Base-by-base conservation (phyloP, 2,329 filamentous ascomycete genomes). In the Diplodia corticola region DNA sequence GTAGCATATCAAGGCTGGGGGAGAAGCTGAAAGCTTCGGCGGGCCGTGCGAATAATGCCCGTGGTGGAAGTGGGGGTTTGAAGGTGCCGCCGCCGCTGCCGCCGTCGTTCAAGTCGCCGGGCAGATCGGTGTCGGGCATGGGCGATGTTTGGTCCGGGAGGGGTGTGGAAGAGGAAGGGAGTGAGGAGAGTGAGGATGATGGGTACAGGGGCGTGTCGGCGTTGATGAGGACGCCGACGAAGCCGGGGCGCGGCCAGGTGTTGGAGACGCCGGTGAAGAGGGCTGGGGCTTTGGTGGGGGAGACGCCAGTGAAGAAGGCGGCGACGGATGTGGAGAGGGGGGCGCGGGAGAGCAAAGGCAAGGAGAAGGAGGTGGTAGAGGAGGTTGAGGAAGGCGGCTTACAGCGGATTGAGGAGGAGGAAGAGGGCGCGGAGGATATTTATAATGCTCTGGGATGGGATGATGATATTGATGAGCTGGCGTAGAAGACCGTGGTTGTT, bases 361-460 rank as follows among this genome's bases (percentile, higher is more conserved):
- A 49, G 60, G 12, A 37, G 63, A 67, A 22, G 48, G 55, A 10
- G 24, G 26, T 22, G 20, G 69, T 28, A 59, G 70, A 26, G 59
- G 67, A 20, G 67, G 72, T 22, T 67, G 48, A 26, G 20, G 15
- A 15, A 15, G 24, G n/a, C 7, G 48, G 20, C 24, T 13, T n/a
- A 12, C 35, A 24, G 12, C 26, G 7, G n/a, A 28, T 22, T 17
- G 37, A 35, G 13, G 40, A 22, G 20, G 37, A 20, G 59, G 60
- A 63, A 15, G 48, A 24, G 73, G 70, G 24, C 4, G 24, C 26
- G 3, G 57, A 61, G 2, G 57, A 24, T 13, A 79, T 82, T 55
- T 82, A 81, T 67, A 78, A 78, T 60, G 75, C 74, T 12, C 68
- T 83, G 63, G 81, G 81, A 28, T 83, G 81, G 81, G 77, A 82